A percentile compares a stretch with the other conserved stretches of the same genome.
phyloP scores from a whole-genome alignment of 2,329 filamentous ascomycete genomes.

The Triangularia setosa region DNA sequence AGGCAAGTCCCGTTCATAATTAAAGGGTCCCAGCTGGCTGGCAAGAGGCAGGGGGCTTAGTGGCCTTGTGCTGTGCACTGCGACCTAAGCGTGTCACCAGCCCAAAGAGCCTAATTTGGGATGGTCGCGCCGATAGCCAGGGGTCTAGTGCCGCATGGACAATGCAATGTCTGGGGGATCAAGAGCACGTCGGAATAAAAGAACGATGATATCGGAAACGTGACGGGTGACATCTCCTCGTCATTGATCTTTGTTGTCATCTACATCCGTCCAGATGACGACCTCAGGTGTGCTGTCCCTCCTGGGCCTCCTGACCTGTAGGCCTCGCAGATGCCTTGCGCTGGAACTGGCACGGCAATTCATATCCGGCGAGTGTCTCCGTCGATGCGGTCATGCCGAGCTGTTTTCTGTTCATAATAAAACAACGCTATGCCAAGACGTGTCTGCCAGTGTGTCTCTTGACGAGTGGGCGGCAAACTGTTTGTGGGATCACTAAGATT shows the following conservation, averaged over 20 bases:
- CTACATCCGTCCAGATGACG: background rate
- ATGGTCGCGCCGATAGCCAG: conserved; percentile 9
- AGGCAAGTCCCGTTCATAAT: conserved; percentile 6
- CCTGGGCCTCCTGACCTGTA: background rate
- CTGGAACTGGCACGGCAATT: background rate
- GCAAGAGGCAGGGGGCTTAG: conserved; percentile 11
- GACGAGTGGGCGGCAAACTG: background rate
- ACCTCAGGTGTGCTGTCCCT: background rate
- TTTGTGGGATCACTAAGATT: background rate
- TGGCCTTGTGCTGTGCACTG: conserved; percentile 6
- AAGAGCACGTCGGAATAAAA: background rate
- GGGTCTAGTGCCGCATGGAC: conserved; percentile 8
- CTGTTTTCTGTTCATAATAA: background rate
- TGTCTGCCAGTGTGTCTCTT: background rate
- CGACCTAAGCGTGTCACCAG: conserved; percentile 5
- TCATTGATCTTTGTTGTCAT: background rate
- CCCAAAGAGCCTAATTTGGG: conserved; percentile 11
- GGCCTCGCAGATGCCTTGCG: background rate
- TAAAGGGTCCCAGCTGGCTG: conserved; percentile 15
- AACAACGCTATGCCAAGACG: background rate
- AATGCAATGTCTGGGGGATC: conserved; percentile 13
- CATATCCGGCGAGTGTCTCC: background rate
- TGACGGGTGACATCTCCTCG: background rate
- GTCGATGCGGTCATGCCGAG: background rate
- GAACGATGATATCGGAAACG: background rate